These are phyloP conservation scores for Lobosporangium transversale DNA, from an alignment of 192 early-diverging fungal genomes.

Conservation along the genomic window DNA sequence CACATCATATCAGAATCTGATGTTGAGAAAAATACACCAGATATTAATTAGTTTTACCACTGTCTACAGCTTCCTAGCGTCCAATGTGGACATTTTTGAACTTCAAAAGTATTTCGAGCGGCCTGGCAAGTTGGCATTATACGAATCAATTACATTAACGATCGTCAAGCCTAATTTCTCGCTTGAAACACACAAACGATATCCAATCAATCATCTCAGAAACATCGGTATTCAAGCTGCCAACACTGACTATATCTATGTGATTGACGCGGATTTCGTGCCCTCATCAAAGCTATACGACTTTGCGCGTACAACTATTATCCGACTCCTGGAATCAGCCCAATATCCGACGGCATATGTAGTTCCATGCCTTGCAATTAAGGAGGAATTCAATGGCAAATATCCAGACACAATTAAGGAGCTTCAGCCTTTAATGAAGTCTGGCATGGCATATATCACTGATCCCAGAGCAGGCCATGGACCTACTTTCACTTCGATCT, in stretches of 20 bases:
- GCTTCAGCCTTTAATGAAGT: slow-evolving; percentile 49
- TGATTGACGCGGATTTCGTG: slow-evolving; percentile 66
- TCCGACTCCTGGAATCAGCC: slow-evolving; percentile 24
- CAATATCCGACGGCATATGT: slow-evolving; percentile 48
- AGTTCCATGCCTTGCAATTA: slow-evolving; percentile 61
- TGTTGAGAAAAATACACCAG: neutral
- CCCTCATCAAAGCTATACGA: slow-evolving; percentile 54
- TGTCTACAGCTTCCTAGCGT: slow-evolving; percentile 54
- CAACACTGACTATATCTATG: slow-evolving; percentile 56
- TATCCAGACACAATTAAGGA: slow-evolving; percentile 53
- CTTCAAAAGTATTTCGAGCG: slow-evolving; percentile 53
- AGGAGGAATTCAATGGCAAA: slow-evolving; percentile 31
- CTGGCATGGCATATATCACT: slow-evolving; percentile 58
- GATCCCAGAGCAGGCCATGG: slow-evolving; percentile 65
- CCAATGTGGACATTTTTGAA: slow-evolving; percentile 49
- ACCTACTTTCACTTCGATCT: slow-evolving; percentile 55
- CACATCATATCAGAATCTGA: too few relatives aligned
- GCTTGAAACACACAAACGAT: slow-evolving; percentile 38
- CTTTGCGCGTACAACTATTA: slow-evolving; percentile 17
- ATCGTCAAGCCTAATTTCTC: slow-evolving; percentile 61
- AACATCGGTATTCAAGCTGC: slow-evolving; percentile 57
- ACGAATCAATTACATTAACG: slow-evolving; percentile 31
- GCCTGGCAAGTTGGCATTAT: slow-evolving; percentile 23
- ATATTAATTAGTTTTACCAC: neutral
- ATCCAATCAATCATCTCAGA: slow-evolving; percentile 64